These are phyloP conservation scores for Hydnomerulius pinastri DNA, from an alignment of 768 basidiomycete genomes.

Conservation along the genomic window DNA sequence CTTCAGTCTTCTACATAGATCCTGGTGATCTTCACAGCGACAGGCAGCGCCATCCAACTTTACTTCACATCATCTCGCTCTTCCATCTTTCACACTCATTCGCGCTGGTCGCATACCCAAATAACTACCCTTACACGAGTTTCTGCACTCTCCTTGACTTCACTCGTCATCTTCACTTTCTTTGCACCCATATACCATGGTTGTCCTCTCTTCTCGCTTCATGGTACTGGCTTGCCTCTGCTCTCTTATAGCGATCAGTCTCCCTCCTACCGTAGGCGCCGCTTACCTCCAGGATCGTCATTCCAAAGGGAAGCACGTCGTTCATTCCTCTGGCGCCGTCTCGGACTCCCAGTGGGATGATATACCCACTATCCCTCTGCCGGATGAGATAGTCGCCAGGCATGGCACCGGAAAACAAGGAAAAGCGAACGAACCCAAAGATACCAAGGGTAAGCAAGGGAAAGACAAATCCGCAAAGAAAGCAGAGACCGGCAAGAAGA, in stretches of 20 bases:
- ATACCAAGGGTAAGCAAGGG: background rate
- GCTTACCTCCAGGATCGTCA: constrained; percentile 36
- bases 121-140: constrained; percentile 14
- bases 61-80: constrained; percentile 19
- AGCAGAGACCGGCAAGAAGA: background rate
- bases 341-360: background rate
- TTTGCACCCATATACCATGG: constrained; percentile 41
- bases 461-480: background rate
- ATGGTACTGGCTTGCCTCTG: constrained; percentile 47
- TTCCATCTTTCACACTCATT: constrained; percentile 20
- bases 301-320: constrained; percentile 3
- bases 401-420: background rate
- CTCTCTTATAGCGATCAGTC: constrained; percentile 44
- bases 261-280: constrained; percentile 40
- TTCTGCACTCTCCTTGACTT: background rate
- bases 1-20: constrained; percentile 43
- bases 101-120: constrained; percentile 27
- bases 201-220: constrained; percentile 49
- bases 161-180: constrained; percentile 14
- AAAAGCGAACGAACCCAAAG: background rate
- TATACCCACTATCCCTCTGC: background rate
- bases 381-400: background rate
- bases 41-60: constrained; percentile 16
- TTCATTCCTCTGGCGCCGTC: background rate
- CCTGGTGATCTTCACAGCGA: constrained; percentile 51